Conservation (phyloP, 352 stramenopile genomes). For the Phytophthora ohioensis region DNA sequence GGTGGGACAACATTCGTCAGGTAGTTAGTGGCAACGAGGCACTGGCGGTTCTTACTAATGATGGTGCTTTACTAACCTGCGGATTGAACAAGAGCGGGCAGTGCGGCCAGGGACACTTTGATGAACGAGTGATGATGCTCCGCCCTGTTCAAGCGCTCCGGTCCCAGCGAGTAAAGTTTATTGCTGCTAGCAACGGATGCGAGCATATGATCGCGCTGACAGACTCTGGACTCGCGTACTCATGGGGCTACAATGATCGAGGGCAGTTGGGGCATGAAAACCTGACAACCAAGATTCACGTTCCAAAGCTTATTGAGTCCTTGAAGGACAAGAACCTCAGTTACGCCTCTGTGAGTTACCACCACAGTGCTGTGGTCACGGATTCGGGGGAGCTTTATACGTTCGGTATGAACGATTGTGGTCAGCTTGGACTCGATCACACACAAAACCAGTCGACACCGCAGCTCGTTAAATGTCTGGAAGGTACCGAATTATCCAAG, state of each 20-base stretch:
- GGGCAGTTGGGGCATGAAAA: slow-evolving; percentile 90
- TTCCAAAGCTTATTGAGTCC: slow-evolving; percentile 86
- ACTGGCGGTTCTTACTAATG: slow-evolving; percentile 83
- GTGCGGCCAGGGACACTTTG: slow-evolving; percentile 88
- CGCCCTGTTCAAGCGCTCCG: slow-evolving; percentile 80
- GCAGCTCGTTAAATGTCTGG: slow-evolving; percentile 80
- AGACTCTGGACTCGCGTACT: slow-evolving; percentile 82
- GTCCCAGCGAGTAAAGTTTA: slow-evolving; percentile 80
- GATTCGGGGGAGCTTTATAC: slow-evolving; percentile 84
- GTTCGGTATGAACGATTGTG: slow-evolving; percentile 92
- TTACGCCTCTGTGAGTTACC: slow-evolving; percentile 86
- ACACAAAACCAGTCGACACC: slow-evolving; percentile 80
- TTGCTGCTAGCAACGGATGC: slow-evolving; percentile 90
- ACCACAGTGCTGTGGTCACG: slow-evolving; percentile 84
- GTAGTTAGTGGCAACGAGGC: slow-evolving; percentile 89
- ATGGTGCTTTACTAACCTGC: slow-evolving; percentile 82
- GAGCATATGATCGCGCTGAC: slow-evolving; percentile 91
- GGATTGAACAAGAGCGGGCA: slow-evolving; percentile 91
- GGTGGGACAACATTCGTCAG: slow-evolving; percentile 86
- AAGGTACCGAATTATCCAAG: slow-evolving; percentile 78
- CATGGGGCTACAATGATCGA: slow-evolving; percentile 90
- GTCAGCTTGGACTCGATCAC: slow-evolving; percentile 84
- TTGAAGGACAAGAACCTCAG: slow-evolving; percentile 87
- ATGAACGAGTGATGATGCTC: slow-evolving; percentile 88
- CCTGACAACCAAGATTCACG: slow-evolving; percentile 83